Evolutionary conservation across 2,329 filamentous ascomycete genomes (phyloP), one percentile per base, ranked within the genome.

Genomic region (Xylariomycetidae sp.): DNA sequence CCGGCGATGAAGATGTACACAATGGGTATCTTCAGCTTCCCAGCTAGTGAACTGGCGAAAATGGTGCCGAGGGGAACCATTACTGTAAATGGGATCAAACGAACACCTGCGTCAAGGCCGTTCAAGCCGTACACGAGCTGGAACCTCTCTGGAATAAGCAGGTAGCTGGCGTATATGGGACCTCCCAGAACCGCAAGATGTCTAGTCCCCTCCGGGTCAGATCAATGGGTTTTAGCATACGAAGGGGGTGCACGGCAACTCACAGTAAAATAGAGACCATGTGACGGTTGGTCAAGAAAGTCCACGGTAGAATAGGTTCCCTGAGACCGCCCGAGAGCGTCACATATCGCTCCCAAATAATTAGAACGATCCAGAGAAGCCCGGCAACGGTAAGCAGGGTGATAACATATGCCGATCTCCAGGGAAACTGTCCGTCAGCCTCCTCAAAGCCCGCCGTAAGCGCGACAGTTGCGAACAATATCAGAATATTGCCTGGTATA

Each of bases 321-420:
- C 38, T 27, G 6, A 37, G 12, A 5, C 22, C 25, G 18, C 31
- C n/a, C 2, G 35, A 19, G 4, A 31, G 15, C 13, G 41, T 41
- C 3, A 44, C 36, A 18, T 36, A 12, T 5, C 42, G 37, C 27
- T 50, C 47, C 47, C 47, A 48, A 2, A 37, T 2, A 4, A 29
- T 14, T 10, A 47, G 14, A 2, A 8, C 13, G n/a, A 40, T 36
- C 45, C 45, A 48, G 3, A 47, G 25, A 8, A 50, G 3, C 2
- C 33, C 43, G 9, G 45, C 44, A 8, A 40, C 2, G 3, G 14
- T 37, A 14, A 50, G 31, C 5, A 50, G 27, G 2, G 40, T 38
- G 15, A 50, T 50, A 4, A 50, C 45, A 25, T 48, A 50, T 3
- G 43, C 38, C 10, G 47, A 50, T 2, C 19, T 41, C 47, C 47